Evolutionary conservation across 1,284 basidiomycete species (phyloP), one percentile per base, ranked within the genome.

Genomic region (Exobasidium rhododendri): DNA sequence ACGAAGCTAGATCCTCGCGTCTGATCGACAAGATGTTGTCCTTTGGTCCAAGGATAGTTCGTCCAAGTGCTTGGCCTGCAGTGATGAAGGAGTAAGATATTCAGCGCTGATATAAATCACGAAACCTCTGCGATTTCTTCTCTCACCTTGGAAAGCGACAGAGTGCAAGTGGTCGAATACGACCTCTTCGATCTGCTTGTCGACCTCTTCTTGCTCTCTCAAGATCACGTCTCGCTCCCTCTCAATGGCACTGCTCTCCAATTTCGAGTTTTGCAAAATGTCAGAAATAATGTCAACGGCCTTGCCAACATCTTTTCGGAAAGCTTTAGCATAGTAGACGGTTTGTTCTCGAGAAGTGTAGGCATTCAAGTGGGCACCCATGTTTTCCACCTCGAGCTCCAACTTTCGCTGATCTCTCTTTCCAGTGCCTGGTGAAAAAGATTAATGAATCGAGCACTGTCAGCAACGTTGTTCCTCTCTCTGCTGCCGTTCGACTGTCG

Each of bases 341-440:
- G 96, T 99, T 83, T 98, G 94, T 83, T 98, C 94, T 70, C 94
- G 88, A 47, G 94, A 97, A 20, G 94, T 99, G 84, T 97, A 98
- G 59, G 96, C 94, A 81, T 98, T 97, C 65, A 99, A 84, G 82
- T 97, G 94, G 44, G 94, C 92, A 71, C 96, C 96, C 66, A 97
- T 85, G 84, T 97, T 96, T 84, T 99, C 94, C 52, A 98, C 94
- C 82, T 98, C 94, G 65, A 97, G 86, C 83, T 98, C 96, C 63
- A 99, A 87, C 45, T 87, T 86, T 76, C 92, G 90, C 82, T 98
- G 94, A 51, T 87, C 87, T 68, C 96, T 90, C 74, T 87, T 87
- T 80, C 86, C 86, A 61, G 96, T 99, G 62, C 96, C 96, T 85
- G 56, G 2, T 11, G 20, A 17, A 5, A 6, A 45, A 3, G n/a